A percentile compares a stretch with the other conserved stretches of the same genome.
Conservation (phyloP, 179 eudicot genomes). For the Beta macrorhiza region DNA sequence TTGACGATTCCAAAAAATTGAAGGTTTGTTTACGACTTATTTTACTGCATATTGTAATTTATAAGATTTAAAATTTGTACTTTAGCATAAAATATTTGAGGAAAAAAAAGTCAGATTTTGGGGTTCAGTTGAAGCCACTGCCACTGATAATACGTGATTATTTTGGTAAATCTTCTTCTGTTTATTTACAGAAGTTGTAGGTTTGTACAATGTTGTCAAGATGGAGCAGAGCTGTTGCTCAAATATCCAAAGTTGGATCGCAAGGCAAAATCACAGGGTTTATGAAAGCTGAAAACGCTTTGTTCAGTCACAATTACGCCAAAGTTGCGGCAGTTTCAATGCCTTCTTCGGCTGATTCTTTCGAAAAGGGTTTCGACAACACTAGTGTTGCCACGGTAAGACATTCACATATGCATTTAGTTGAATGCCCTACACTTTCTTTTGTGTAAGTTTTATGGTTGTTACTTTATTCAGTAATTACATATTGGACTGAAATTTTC, state of each 20-base stretch:
- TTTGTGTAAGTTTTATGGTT: background rate
- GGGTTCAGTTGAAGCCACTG: no score
- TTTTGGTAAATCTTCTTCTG: background rate
- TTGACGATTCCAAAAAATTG: no score
- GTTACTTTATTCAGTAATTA: no score
- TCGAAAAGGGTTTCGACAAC: conserved; percentile 25
- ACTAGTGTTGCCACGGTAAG: conserved; percentile 36
- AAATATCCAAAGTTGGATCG: conserved; percentile 43
- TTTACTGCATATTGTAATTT: no score
- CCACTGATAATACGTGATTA: background rate
- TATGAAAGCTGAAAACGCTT: conserved; percentile 21
- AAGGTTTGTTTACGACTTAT: no score
- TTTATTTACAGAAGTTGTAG: background rate
- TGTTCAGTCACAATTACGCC: conserved; percentile 37
- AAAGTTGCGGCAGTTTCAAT: conserved; percentile 43
- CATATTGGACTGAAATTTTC: no score
- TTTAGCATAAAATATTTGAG: no score
- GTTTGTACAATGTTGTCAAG: conserved; percentile 46
- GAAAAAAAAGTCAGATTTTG: no score
- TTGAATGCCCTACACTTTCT: background rate
- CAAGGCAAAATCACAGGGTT: conserved; percentile 25
- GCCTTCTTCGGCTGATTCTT: conserved; percentile 34
- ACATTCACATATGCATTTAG: background rate
- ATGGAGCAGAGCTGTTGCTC: conserved; percentile 51
- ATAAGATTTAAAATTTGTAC: no score